Percentiles rank a stretch among this genome's conserved stretches.
These are phyloP conservation scores for Platismatia glauca DNA, from an alignment of 495 filamentous ascomycete species.

Conservation along the genomic window DNA sequence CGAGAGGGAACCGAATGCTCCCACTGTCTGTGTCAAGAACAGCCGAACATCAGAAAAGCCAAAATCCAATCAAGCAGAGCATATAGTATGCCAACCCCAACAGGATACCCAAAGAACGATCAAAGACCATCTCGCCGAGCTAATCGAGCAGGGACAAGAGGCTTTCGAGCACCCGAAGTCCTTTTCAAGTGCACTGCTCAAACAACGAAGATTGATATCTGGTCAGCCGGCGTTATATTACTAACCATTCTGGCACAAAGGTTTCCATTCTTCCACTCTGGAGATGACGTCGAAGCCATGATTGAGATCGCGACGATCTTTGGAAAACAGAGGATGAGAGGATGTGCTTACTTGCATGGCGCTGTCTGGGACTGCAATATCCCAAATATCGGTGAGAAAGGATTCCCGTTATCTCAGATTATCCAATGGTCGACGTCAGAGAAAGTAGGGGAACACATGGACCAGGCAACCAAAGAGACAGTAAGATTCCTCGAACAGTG, in stretches of 20 bases:
- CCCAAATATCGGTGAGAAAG: constrained; percentile 74
- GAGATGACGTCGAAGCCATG: constrained; percentile 93
- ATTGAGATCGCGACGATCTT: constrained; percentile 96
- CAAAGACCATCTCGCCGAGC: constrained; percentile 78
- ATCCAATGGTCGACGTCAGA: constrained; percentile 79
- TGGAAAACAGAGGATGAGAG: constrained; percentile 72
- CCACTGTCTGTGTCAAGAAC: constrained; percentile 61
- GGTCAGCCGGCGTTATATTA: constrained; percentile 91
- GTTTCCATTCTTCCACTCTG: constrained; percentile 97
- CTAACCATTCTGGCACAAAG: constrained; percentile 80
- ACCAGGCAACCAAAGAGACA: constrained; percentile 53
- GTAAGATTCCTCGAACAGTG: constrained; percentile 57
- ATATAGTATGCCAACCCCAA: constrained; percentile 39
- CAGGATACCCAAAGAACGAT: constrained; percentile 78
- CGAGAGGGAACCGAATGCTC: constrained; percentile 64
- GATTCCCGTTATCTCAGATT: constrained; percentile 84
- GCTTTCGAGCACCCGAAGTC: constrained; percentile 93
- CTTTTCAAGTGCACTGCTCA: constrained; percentile 96
- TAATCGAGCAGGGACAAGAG: constrained; percentile 91
- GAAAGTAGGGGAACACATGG: constrained; percentile 39
- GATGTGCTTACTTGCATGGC: constrained; percentile 74
- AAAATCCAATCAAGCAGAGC: constrained; percentile 30
- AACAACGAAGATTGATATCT: constrained; percentile 93
- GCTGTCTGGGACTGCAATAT: constrained; percentile 83
- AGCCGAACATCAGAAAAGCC: constrained; percentile 16